Evolutionary conservation across 2,329 filamentous ascomycete genomes (phyloP).

Genomic region (Alternaria sp.): DNA sequence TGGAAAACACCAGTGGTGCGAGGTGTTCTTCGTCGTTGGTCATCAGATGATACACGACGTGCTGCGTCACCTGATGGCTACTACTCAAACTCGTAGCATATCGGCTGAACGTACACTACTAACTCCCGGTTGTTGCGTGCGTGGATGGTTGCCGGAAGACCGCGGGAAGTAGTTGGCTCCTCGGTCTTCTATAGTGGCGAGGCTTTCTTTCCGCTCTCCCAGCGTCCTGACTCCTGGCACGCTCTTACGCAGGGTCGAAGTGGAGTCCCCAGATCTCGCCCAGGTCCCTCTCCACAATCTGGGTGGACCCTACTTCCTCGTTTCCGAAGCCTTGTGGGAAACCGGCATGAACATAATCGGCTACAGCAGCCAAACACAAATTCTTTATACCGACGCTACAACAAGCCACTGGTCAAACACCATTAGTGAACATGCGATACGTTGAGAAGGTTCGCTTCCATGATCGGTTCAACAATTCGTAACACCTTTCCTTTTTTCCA

Average conservation of each 20-base stretch:
- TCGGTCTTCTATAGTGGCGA: neutral
- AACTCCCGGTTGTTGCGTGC: neutral
- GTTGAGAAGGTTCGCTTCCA: neutral
- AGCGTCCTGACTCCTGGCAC: constrained; percentile 5
- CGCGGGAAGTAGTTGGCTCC: neutral
- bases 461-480: neutral
- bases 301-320: constrained; percentile 5
- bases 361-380: neutral
- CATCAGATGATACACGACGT: neutral
- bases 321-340: constrained; percentile 2
- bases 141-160: neutral
- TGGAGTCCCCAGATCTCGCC: constrained; percentile 27
- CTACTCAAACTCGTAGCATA: neutral
- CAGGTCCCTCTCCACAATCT: constrained; percentile 10
- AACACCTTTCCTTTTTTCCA: neutral
- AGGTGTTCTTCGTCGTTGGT: neutral
- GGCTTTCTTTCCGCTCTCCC: neutral
- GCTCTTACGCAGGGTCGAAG: constrained; percentile 30
- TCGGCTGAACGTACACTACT: neutral
- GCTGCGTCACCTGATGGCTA: neutral
- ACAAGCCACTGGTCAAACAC: neutral
- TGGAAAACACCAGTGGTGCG: neutral
- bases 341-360: neutral
- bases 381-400: neutral
- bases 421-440: neutral